Conservation (phyloP, 2,329 filamentous ascomycete species). For the Paramyrothecium roridum region DNA sequence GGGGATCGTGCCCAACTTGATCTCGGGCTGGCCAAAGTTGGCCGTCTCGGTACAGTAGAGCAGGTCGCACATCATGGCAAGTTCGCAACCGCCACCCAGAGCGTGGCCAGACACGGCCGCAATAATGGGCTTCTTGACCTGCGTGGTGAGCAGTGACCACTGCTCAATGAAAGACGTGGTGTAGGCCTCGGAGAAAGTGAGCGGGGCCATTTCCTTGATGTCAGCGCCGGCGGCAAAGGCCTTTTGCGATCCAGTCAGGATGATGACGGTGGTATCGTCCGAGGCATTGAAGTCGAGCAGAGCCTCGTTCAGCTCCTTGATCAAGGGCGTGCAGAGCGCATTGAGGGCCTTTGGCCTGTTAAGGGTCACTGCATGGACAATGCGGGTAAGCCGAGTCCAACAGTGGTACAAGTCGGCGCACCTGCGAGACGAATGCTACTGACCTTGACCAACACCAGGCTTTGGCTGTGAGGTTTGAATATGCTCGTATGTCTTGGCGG, state of each 20-base stretch:
- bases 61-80: slow-evolving; percentile 96
- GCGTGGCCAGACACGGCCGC: slow-evolving; percentile 93
- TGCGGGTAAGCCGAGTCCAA: too few relatives aligned
- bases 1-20: slow-evolving; percentile 90
- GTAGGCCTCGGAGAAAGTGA: slow-evolving; percentile 87
- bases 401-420: too few relatives aligned
- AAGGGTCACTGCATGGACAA: slow-evolving; percentile 66
- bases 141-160: slow-evolving; percentile 82
- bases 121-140: slow-evolving; percentile 90
- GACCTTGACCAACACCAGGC: slow-evolving; percentile 89
- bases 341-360: slow-evolving; percentile 95
- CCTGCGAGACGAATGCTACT: slow-evolving; percentile 13
- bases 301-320: slow-evolving; percentile 82
- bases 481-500: slow-evolving; percentile 67
- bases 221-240: slow-evolving; percentile 95
- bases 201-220: slow-evolving; percentile 97
- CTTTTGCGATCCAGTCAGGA: slow-evolving; percentile 84
- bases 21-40: slow-evolving; percentile 95
- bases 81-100: slow-evolving; percentile 90
- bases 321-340: slow-evolving; percentile 86
- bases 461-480: slow-evolving; percentile 79
- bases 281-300: slow-evolving; percentile 68
- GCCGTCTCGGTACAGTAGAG: slow-evolving; percentile 83
- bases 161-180: slow-evolving; percentile 88
- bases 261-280: slow-evolving; percentile 67